Evolutionary conservation across 352 stramenopile species (phyloP).

Genomic region (Aphanomyces stellatus): DNA sequence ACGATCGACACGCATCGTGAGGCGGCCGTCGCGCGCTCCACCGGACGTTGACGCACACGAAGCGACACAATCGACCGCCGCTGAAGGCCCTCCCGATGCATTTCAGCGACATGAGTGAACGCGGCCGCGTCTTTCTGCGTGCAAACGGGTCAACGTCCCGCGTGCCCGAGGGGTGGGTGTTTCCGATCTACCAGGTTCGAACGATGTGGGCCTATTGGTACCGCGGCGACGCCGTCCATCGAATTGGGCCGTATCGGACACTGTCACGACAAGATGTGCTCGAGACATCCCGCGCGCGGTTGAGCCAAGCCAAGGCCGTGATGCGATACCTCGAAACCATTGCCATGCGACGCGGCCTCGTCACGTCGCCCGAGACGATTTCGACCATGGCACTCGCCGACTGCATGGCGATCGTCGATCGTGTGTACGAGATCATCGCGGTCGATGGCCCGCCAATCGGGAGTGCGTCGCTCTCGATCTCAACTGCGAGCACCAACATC

Average conservation of each 20-base stretch:
- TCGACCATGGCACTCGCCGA: background rate
- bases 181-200: background rate
- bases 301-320: too few species aligned
- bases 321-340: too few species aligned
- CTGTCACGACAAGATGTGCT: too few species aligned
- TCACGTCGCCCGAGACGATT: background rate
- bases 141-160: background rate
- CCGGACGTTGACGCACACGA: too few species aligned
- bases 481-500: too few species aligned
- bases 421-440: background rate
- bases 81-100: background rate
- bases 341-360: too few species aligned
- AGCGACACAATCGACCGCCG: background rate
- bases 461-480: too few species aligned
- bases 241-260: background rate
- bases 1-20: too few species aligned
- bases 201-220: background rate
- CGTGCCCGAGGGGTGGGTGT: background rate
- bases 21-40: too few species aligned
- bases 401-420: background rate
- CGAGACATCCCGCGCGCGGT: too few species aligned
- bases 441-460: too few species aligned
- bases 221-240: background rate
- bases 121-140: background rate
- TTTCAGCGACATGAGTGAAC: background rate